phyloP scores from a whole-genome alignment of 1,284 basidiomycete genomes.

The Trametes pubescens region DNA sequence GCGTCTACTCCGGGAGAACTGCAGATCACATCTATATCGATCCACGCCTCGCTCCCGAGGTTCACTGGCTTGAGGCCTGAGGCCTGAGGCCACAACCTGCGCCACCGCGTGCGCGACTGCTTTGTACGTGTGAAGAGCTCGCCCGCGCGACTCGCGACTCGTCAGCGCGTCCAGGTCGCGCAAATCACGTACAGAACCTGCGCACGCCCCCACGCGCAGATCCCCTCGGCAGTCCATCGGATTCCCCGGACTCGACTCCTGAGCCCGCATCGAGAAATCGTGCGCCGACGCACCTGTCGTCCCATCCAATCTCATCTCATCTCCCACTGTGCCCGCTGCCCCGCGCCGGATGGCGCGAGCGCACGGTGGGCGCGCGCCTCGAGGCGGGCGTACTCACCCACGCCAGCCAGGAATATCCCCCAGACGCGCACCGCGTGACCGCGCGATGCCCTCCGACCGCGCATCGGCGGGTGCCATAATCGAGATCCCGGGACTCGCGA shows the following conservation, averaged over 20 bases:
- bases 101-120: slow-evolving; percentile 9
- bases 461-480: slow-evolving; percentile 29
- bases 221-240: slow-evolving; percentile 20
- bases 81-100: not conserved
- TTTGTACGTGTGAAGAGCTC: slow-evolving; percentile 21
- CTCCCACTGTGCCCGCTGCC: slow-evolving; percentile 15
- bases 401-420: slow-evolving; percentile 14
- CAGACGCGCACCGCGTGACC: slow-evolving; percentile 20
- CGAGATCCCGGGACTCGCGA: slow-evolving; percentile 5
- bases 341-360: slow-evolving; percentile 5
- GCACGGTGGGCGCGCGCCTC: slow-evolving; percentile 14
- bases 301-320: slow-evolving; percentile 17
- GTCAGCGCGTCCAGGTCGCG: slow-evolving; percentile 1
- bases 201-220: slow-evolving; percentile 14
- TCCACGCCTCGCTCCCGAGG: slow-evolving; percentile 23
- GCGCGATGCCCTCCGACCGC: slow-evolving; percentile 28
- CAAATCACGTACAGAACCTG: slow-evolving; percentile 4
- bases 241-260: slow-evolving; percentile 1
- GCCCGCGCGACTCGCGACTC: not conserved
- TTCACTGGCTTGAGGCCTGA: not conserved
- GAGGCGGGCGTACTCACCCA: slow-evolving; percentile 4
- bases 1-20: slow-evolving; percentile 25
- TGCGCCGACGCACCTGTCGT: not conserved
- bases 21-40: slow-evolving; percentile 33
- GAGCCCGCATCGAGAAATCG: slow-evolving; percentile 1